These are phyloP conservation scores for Didymosphaeria variabile DNA, from an alignment of 2,329 filamentous ascomycete genomes.

Conservation along the genomic window DNA sequence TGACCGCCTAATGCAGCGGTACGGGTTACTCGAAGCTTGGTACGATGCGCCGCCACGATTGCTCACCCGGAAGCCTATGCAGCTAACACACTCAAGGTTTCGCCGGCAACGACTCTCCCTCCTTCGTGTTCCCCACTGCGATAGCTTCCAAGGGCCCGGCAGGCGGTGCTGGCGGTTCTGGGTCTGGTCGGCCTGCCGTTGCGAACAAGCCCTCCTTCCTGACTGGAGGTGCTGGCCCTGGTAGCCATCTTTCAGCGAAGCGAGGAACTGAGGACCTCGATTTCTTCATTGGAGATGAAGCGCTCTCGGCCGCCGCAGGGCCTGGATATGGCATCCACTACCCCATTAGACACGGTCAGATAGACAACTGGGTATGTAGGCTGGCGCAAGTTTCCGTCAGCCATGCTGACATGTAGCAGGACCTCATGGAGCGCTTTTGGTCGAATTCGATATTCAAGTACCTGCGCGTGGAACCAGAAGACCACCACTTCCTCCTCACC, in stretches of 20 bases:
- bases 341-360: slow-evolving; percentile 95
- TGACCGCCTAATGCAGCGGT: slow-evolving; percentile 72
- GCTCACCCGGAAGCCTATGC: slow-evolving; percentile 42
- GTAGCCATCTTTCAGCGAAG: slow-evolving; percentile 86
- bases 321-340: slow-evolving; percentile 97
- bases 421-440: slow-evolving; percentile 99
- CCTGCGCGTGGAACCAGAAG: slow-evolving; percentile 94
- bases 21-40: slow-evolving; percentile 99
- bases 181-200: slow-evolving; percentile 87
- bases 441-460: slow-evolving; percentile 99
- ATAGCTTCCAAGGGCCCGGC: slow-evolving; percentile 90
- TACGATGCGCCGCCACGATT: slow-evolving; percentile 57
- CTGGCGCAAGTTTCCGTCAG: not conserved
- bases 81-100: slow-evolving; percentile 71
- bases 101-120: slow-evolving; percentile 98
- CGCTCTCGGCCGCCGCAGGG: slow-evolving; percentile 81
- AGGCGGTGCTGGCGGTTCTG: slow-evolving; percentile 76
- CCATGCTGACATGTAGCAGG: slow-evolving; percentile 61
- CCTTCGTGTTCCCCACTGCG: slow-evolving; percentile 98
- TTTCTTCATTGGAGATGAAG: slow-evolving; percentile 99
- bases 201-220: slow-evolving; percentile 96
- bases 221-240: slow-evolving; percentile 84
- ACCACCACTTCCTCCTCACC: slow-evolving; percentile 97
- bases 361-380: slow-evolving; percentile 90
- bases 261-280: slow-evolving; percentile 97